phyloP scores from a whole-genome alignment of 2,329 filamentous ascomycete species.

The Tolypocladium endophyticum region DNA sequence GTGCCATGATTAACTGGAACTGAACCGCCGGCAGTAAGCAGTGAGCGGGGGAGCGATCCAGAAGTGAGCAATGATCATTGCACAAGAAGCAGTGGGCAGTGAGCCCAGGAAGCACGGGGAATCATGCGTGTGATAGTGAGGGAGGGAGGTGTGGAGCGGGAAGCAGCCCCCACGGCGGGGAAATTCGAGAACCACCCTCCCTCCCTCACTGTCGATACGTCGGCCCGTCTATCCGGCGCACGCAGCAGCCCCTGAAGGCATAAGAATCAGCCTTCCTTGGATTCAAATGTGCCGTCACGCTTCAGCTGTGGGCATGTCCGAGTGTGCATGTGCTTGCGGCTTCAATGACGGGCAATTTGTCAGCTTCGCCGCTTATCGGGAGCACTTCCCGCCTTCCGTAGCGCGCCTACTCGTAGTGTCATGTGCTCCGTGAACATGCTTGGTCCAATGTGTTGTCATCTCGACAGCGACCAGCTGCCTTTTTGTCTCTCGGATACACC shows the following conservation, averaged over 20 bases:
- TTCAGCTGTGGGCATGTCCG: neutral
- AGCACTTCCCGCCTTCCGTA: neutral
- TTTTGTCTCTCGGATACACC: neutral
- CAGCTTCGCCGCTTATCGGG: neutral
- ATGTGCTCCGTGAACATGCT: neutral
- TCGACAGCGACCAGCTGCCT: neutral
- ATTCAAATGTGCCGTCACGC: neutral
- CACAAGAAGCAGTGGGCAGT: too few species aligned
- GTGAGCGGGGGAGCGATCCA: neutral
- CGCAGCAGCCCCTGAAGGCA: neutral
- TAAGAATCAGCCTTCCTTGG: neutral
- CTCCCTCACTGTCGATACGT: neutral
- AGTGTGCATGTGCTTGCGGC: neutral
- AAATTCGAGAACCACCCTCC: neutral
- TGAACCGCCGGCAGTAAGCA: neutral
- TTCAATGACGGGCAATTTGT: neutral
- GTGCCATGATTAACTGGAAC: neutral
- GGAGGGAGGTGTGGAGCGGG: neutral
- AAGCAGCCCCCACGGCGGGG: neutral
- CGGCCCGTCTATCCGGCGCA: neutral
- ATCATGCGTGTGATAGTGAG: neutral
- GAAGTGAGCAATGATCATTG: neutral
- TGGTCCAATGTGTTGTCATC: neutral
- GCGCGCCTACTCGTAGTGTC: neutral
- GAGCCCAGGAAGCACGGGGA: neutral